phyloP scores from a whole-genome alignment of 257 asterid species.

The Solanum virginianum region DNA sequence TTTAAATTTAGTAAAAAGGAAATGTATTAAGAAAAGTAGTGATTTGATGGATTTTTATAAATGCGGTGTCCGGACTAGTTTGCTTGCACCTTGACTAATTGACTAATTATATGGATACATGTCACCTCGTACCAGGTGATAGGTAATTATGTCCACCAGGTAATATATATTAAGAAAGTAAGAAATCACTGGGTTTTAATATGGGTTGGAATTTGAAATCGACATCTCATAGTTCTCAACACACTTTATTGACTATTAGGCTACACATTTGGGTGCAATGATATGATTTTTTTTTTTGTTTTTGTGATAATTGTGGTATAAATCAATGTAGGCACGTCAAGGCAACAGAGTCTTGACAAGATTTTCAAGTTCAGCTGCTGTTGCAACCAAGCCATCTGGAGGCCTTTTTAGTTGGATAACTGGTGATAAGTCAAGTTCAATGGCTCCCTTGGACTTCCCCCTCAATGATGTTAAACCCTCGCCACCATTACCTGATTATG shows the following conservation, averaged over 20 bases:
- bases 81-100: background rate
- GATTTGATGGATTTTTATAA: background rate
- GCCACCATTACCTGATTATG: slow-evolving; percentile 63
- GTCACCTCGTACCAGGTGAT: background rate
- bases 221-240: background rate
- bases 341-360: slow-evolving; percentile 38
- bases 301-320: background rate
- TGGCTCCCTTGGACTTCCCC: slow-evolving; percentile 69
- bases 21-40: background rate
- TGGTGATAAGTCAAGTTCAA: slow-evolving; percentile 44
- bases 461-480: slow-evolving; percentile 56
- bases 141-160: background rate
- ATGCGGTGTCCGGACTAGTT: background rate
- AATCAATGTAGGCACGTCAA: slow-evolving; percentile 31
- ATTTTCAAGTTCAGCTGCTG: slow-evolving; percentile 58
- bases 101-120: background rate
- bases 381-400: slow-evolving; percentile 48
- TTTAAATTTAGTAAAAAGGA: background rate
- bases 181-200: background rate
- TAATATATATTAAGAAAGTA: background rate
- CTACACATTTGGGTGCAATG: background rate
- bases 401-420: slow-evolving; percentile 61
- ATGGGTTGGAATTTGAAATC: background rate
- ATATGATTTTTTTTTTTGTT: background rate
- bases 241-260: background rate